These are phyloP conservation scores for Pilatotrama ljubarskyi DNA, from an alignment of 768 basidiomycete species.

Conservation along the genomic window DNA sequence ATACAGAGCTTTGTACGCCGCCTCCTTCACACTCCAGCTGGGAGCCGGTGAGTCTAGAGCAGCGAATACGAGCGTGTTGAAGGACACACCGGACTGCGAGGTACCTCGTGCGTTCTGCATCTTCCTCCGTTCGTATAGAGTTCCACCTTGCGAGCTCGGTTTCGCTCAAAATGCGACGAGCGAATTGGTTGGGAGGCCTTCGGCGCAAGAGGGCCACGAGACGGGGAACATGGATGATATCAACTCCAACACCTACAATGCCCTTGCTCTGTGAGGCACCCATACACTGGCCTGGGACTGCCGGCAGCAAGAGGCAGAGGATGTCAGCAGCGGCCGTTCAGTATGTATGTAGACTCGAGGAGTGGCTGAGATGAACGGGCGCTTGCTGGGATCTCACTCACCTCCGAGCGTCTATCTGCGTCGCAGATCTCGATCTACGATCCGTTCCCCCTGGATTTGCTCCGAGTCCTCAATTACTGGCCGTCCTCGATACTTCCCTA, in stretches of 20 bases:
- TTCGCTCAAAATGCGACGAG: constrained; percentile 62
- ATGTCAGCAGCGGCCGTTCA: too few relatives aligned
- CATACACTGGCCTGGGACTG: too few relatives aligned
- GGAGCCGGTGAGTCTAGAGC: not conserved
- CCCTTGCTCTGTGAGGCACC: constrained; percentile 39
- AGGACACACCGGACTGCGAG: constrained; percentile 78
- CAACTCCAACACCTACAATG: constrained; percentile 46
- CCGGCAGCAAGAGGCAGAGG: too few relatives aligned
- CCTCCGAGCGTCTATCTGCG: not conserved
- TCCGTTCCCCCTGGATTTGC: not conserved
- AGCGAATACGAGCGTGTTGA: too few relatives aligned
- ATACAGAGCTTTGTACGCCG: constrained; percentile 83
- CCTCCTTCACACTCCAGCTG: constrained; percentile 86
- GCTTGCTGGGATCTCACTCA: not conserved
- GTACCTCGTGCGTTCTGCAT: constrained; percentile 42
- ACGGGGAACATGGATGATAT: constrained; percentile 70
- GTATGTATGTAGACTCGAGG: too few relatives aligned
- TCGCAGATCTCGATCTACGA: constrained; percentile 11
- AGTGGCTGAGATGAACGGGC: not conserved
- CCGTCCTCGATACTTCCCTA: too few relatives aligned
- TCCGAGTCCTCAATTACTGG: not conserved
- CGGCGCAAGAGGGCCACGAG: constrained; percentile 55
- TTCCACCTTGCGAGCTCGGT: constrained; percentile 44
- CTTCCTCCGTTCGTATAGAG: constrained; percentile 30
- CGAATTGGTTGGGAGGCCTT: constrained; percentile 47